phyloP scores from a whole-genome alignment of 306 rosid genomes.

The Argentina anserina region DNA sequence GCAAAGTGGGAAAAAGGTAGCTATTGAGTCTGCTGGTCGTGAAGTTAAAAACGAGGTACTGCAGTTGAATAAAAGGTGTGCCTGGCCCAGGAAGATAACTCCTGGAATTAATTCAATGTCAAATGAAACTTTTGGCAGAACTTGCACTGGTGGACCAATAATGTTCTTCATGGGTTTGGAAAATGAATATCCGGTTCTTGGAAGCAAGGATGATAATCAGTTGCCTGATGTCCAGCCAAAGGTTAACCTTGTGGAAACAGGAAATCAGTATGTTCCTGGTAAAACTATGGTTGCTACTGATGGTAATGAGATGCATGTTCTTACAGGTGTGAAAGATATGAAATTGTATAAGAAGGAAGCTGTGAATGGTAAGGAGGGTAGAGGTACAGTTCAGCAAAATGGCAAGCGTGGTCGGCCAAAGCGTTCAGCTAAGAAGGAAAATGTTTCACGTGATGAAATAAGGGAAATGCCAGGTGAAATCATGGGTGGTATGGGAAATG shows the following conservation, averaged over 20 bases:
- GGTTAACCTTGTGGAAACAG: background rate
- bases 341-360: background rate
- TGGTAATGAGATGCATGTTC: background rate
- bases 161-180: background rate
- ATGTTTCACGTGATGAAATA: conserved; percentile 10
- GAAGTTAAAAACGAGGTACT: conserved; percentile 17
- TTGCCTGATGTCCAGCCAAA: background rate
- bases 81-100: conserved; percentile 30
- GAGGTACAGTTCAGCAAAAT: conserved; percentile 6
- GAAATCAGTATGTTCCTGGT: background rate
- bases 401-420: conserved; percentile 35
- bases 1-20: background rate
- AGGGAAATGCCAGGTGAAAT: background rate
- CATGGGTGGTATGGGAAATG: background rate
- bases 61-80: conserved; percentile 11
- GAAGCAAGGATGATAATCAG: background rate
- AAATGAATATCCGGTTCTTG: background rate
- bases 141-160: background rate
- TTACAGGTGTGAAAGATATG: background rate
- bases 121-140: background rate
- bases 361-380: conserved; percentile 14
- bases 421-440: conserved; percentile 30
- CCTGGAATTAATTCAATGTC: background rate
- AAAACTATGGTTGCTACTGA: background rate
- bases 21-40: conserved; percentile 3